Conservation (phyloP, 169 alveolate species). For the Eimeria sp. region DNA sequence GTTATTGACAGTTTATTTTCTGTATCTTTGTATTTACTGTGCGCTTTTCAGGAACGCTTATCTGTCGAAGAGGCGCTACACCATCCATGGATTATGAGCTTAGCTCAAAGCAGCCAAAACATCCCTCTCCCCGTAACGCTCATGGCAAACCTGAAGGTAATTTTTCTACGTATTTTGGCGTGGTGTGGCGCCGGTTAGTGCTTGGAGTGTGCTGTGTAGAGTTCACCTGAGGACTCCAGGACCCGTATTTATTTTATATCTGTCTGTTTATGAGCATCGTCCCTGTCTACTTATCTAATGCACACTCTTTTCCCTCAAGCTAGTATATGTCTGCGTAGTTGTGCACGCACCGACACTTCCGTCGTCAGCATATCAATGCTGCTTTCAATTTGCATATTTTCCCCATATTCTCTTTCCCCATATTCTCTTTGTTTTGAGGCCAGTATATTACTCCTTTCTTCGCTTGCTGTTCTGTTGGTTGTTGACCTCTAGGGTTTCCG, state of each 20-base stretch:
- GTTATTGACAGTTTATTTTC: neutral
- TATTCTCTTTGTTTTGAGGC: neutral
- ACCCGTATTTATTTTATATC: too few relatives aligned
- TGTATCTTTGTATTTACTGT: neutral
- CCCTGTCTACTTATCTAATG: too few relatives aligned
- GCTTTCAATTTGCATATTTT: neutral
- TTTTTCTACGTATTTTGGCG: neutral
- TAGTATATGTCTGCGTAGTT: neutral
- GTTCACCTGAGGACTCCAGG: neutral
- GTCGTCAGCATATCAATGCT: neutral
- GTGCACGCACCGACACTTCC: neutral
- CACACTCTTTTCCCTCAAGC: too few relatives aligned
- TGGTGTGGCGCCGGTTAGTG: neutral
- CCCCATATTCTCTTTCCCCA: neutral
- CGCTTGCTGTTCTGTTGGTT: neutral
- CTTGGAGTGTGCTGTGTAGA: neutral
- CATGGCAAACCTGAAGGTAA: slow-evolving; percentile 80
- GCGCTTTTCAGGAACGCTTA: slow-evolving; percentile 76
- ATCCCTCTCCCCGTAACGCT: slow-evolving; percentile 78
- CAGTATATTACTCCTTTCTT: neutral
- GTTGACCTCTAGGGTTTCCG: slow-evolving; percentile 66
- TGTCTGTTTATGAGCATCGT: too few relatives aligned
- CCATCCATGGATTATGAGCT: slow-evolving; percentile 88
- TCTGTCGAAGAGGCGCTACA: slow-evolving; percentile 86
- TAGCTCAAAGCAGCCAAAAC: slow-evolving; percentile 81